These are phyloP conservation scores for Trametes versicolor DNA, from an alignment of 1,284 basidiomycete genomes.

Conservation along the genomic window DNA sequence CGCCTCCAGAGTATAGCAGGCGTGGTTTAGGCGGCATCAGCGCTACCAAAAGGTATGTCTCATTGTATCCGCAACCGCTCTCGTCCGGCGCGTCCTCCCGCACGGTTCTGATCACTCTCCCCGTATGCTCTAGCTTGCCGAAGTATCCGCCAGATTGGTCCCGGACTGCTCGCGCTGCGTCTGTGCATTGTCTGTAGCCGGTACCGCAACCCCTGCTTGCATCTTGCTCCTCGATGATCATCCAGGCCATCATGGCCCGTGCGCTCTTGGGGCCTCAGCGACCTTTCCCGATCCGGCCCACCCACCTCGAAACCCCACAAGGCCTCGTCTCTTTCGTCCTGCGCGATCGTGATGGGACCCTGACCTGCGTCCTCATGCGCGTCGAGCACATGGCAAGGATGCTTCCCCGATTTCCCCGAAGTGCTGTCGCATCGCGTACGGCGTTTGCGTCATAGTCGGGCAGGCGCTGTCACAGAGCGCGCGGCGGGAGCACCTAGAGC, in stretches of 20 bases:
- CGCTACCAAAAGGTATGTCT: not conserved
- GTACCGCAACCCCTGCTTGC: slow-evolving; percentile 25
- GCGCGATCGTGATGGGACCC: slow-evolving; percentile 4
- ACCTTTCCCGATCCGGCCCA: slow-evolving; percentile 30
- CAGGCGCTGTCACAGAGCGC: not conserved
- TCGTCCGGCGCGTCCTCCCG: slow-evolving; percentile 5
- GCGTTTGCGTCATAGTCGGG: slow-evolving; percentile 20
- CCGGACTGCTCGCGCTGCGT: slow-evolving; percentile 13
- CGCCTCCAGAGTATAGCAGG: not conserved
- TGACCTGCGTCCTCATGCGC: slow-evolving; percentile 1
- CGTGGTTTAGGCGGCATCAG: slow-evolving; percentile 5
- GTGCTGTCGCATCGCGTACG: slow-evolving; percentile 6
- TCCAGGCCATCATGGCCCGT: slow-evolving; percentile 9
- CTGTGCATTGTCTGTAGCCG: slow-evolving; percentile 15
- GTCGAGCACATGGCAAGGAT: slow-evolving; percentile 17
- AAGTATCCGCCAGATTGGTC: slow-evolving; percentile 29
- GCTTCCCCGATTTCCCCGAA: slow-evolving; percentile 22
- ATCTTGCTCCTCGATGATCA: slow-evolving; percentile 27
- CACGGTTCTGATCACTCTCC: slow-evolving; percentile 18
- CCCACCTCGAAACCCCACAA: slow-evolving; percentile 23
- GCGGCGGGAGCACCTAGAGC: not conserved
- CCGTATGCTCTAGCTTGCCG: slow-evolving; percentile 11
- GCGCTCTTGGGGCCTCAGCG: slow-evolving; percentile 3
- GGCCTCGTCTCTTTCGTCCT: not conserved
- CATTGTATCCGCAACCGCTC: not conserved